Conservation (phyloP, 2,329 filamentous ascomycete genomes). For the Grosmannia clavigera region DNA sequence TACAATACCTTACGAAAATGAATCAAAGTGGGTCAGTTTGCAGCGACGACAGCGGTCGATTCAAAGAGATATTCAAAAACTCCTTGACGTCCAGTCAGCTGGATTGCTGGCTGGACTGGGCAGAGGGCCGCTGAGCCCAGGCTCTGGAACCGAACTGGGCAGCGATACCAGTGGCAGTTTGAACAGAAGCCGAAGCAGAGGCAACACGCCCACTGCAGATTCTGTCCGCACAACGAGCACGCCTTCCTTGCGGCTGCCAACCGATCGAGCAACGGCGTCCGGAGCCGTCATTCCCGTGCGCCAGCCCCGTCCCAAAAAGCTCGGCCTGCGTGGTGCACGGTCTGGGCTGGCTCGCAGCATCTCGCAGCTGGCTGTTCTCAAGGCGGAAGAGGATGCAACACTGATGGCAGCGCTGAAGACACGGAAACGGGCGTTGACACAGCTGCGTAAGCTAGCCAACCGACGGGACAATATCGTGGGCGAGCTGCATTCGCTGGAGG, state of each 20-base stretch:
- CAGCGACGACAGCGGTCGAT: slow-evolving; percentile 32
- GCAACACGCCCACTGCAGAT: slow-evolving; percentile 25
- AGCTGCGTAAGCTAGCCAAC: slow-evolving; percentile 39
- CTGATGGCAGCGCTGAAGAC: slow-evolving; percentile 43
- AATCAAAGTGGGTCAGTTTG: slow-evolving; percentile 35
- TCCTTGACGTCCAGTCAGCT: slow-evolving; percentile 36
- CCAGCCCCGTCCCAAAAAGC: slow-evolving; percentile 40
- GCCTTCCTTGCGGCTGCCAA: slow-evolving; percentile 20
- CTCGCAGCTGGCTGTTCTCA: slow-evolving; percentile 50
- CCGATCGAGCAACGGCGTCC: slow-evolving; percentile 18
- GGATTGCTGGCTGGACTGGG: slow-evolving; percentile 28
- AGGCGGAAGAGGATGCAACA: slow-evolving; percentile 53
- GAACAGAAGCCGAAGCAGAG: slow-evolving; percentile 8
- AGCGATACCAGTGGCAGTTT: slow-evolving; percentile 23
- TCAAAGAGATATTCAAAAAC: slow-evolving; percentile 32
- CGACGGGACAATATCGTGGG: slow-evolving; percentile 35
- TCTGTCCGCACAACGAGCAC: neutral
- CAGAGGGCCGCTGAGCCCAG: slow-evolving; percentile 11
- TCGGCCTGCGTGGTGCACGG: slow-evolving; percentile 50
- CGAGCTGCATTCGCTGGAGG: slow-evolving; percentile 42
- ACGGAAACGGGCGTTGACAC: slow-evolving; percentile 44
- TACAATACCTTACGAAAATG: slow-evolving; percentile 20
- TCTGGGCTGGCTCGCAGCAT: slow-evolving; percentile 52
- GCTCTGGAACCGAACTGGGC: slow-evolving; percentile 12
- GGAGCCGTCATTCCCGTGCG: slow-evolving; percentile 47